Evolutionary conservation across 2,329 filamentous ascomycete genomes (phyloP).

Genomic region (Fusarium clavum): DNA sequence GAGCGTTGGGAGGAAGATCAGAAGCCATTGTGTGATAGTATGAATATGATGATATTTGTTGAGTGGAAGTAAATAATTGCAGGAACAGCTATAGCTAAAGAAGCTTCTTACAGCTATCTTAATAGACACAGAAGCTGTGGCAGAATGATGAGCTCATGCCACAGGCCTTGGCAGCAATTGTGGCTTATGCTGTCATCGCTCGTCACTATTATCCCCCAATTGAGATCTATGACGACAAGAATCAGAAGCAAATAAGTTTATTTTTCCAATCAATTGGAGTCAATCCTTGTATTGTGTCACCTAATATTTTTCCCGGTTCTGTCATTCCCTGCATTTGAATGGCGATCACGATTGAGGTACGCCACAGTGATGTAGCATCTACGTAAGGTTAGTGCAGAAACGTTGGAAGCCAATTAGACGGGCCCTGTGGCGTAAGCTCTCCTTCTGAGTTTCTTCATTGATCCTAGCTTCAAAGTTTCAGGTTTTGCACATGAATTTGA

Average conservation of each 20-base stretch:
- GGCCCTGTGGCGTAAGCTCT: neutral
- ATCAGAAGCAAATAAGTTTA: neutral
- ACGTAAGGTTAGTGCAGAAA: neutral
- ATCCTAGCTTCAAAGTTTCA: neutral
- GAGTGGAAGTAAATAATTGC: neutral
- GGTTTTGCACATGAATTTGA: neutral
- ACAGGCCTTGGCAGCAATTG: neutral
- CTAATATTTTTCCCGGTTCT: neutral
- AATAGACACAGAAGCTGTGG: neutral
- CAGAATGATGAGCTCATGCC: neutral
- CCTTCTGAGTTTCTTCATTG: neutral
- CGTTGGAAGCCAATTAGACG: neutral
- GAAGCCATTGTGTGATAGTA: constrained; percentile 8
- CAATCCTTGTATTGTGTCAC: neutral
- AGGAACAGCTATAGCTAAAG: no score
- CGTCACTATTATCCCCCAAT: neutral
- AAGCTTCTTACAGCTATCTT: neutral
- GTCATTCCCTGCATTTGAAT: neutral
- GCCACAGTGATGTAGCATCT: constrained; percentile 6
- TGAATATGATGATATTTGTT: neutral
- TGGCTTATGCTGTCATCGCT: constrained; percentile 20
- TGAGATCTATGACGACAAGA: constrained; percentile 11
- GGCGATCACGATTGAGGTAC: neutral
- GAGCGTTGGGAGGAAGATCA: constrained; percentile 7
- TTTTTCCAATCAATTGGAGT: neutral